Evolutionary conservation across 805 yeast genomes (phyloP).

Genomic region (Komagataella ulmi): DNA sequence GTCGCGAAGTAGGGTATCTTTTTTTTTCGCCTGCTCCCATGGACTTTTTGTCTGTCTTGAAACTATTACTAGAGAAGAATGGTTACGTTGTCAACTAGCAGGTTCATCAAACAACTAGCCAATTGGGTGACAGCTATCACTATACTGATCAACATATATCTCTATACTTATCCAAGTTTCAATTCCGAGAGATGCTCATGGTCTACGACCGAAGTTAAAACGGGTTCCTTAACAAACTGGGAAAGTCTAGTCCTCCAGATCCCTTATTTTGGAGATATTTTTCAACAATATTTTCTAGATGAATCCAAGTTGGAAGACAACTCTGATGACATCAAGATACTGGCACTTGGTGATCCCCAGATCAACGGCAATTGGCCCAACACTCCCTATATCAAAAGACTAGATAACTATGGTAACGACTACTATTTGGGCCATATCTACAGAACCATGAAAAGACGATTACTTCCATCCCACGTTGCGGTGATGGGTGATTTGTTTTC

Average conservation of each 20-base stretch:
- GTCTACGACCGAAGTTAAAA: constrained; percentile 17
- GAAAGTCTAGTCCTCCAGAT: constrained; percentile 7
- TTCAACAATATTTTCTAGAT: constrained; percentile 14
- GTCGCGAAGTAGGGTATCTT: background rate
- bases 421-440: constrained; percentile 79
- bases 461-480: constrained; percentile 68
- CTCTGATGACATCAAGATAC: constrained; percentile 39
- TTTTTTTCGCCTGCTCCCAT: background rate
- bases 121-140: background rate
- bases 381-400: constrained; percentile 56
- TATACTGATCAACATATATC: constrained; percentile 36
- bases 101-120: background rate
- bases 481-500: constrained; percentile 91
- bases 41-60: background rate
- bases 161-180: constrained; percentile 67
- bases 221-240: constrained; percentile 10
- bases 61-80: background rate
- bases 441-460: constrained; percentile 42
- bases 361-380: constrained; percentile 76
- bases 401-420: constrained; percentile 88
- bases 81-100: background rate
- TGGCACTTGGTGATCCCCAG: constrained; percentile 95
- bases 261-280: constrained; percentile 21
- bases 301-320: constrained; percentile 8
- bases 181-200: constrained; percentile 46